A percentile compares a stretch with the other conserved stretches of the same genome.
These are phyloP conservation scores for Elsinoe australis DNA, from an alignment of 2,329 filamentous ascomycete genomes.

Conservation along the genomic window DNA sequence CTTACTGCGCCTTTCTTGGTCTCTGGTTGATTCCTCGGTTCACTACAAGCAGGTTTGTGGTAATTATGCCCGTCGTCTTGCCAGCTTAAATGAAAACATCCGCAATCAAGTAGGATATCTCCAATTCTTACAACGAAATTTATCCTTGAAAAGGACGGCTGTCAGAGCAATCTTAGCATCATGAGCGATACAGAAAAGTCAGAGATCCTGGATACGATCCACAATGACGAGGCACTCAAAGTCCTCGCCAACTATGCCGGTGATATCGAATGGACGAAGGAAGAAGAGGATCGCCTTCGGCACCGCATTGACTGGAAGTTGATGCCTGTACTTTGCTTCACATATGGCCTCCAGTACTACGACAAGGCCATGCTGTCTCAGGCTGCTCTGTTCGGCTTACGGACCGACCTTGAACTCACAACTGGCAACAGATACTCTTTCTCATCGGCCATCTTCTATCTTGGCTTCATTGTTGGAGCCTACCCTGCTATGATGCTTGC, in stretches of 20 bases:
- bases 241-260: constrained; percentile 38
- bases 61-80: not conserved
- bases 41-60: not conserved
- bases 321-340: constrained; percentile 41
- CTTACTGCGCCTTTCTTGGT: constrained; percentile 10
- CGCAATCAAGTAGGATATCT: not conserved
- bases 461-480: constrained; percentile 43
- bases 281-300: constrained; percentile 38
- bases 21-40: not conserved
- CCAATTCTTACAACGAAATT: not conserved
- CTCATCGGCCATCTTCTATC: constrained; percentile 42
- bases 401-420: constrained; percentile 35
- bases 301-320: constrained; percentile 39
- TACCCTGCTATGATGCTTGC: constrained; percentile 40
- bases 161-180: too few relatives aligned
- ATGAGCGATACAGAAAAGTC: constrained; percentile 13
- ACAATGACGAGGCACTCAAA: constrained; percentile 36
- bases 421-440: constrained; percentile 40
- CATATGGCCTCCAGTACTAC: constrained; percentile 43
- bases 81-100: too few relatives aligned
- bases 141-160: too few relatives aligned
- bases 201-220: constrained; percentile 28
- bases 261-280: constrained; percentile 36
- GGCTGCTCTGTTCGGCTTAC: constrained; percentile 41
- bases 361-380: constrained; percentile 50